Base-by-base conservation (phyloP, 352 stramenopile species). In the Thalassiosira pacifica region DNA sequence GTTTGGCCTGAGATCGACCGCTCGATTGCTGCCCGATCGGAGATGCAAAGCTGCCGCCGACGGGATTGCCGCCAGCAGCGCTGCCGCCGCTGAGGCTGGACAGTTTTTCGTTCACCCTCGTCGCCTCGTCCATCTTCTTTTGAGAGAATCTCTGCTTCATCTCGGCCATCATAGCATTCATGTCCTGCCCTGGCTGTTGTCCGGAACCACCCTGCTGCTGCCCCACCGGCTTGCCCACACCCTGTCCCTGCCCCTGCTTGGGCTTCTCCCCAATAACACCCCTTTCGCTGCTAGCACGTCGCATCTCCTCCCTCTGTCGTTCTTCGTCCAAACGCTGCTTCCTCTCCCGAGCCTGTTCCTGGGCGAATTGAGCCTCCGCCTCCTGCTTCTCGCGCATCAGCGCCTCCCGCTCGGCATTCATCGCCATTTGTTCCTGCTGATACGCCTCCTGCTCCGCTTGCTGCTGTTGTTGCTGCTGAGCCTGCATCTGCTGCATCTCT, bases 101-200 rank as follows among this genome's bases (percentile, higher is more conserved):
- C 55, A 82, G 48, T 55, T 82, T 24, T 0, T 76, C 64, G 26
- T 76, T 26, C 8, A 82, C 74, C 67, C 74, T 75, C 9, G 48
- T 16, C 1, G 74, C 73, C 53, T 82, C 74, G 8, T 66, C 74
- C 53, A 82, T 70, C 26, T 82, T 82, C 53, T 68, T 82, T n/a
- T 60, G 16, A 2, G 31, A 65, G 57, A 85, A 80, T 6, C 74
- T 80, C 32, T 40, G 69, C 61, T 80, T 80, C 73, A 80, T 80
- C 42, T 80, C 74, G 26, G 42, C 61, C 73, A 80, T 80, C 64
- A 82, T 64, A 16, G 27, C 74, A 32, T 76, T 75, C 74, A 82
- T 60, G 26, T 78, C 70, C 40, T 10, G 61, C 53, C 40, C 37
- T n/a, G n/a, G 31, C 19, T 37, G 29, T 32, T 52, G 10, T 27